Percentiles rank a stretch among this genome's conserved stretches.
These are phyloP conservation scores for Hyaloscypha hepaticicola DNA, from an alignment of 495 filamentous ascomycete species.

Conservation along the genomic window DNA sequence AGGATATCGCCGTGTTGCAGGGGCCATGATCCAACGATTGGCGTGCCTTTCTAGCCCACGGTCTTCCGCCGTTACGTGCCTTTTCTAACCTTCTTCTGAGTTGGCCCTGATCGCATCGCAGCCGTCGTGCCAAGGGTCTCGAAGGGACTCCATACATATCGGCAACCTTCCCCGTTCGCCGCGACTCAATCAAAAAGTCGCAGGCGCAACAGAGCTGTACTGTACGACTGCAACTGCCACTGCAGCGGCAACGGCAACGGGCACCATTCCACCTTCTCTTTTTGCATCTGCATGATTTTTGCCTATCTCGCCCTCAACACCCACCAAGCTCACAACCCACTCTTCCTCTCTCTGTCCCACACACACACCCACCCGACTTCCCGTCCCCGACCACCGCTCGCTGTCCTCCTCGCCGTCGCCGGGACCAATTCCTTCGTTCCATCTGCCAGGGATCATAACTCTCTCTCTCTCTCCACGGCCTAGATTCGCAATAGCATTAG, in stretches of 20 bases:
- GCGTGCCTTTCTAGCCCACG: neutral
- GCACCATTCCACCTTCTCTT: neutral
- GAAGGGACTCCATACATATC: neutral
- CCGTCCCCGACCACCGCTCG: neutral
- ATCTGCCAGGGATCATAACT: conserved; percentile 16
- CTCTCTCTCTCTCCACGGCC: conserved; percentile 4
- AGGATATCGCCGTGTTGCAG: neutral
- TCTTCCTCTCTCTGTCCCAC: neutral
- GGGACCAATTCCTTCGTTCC: conserved; percentile 7
- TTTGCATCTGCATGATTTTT: conserved; percentile 7
- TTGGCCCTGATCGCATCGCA: neutral
- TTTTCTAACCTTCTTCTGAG: neutral
- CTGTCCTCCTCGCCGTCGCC: conserved; percentile 1
- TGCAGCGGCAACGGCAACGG: too few relatives aligned
- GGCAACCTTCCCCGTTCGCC: neutral
- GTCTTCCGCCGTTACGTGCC: too few relatives aligned
- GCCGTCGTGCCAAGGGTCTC: neutral
- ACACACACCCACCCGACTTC: neutral
- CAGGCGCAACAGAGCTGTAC: neutral
- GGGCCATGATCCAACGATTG: neutral
- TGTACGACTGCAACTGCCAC: neutral
- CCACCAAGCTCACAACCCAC: neutral
- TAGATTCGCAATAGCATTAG: conserved; percentile 3
- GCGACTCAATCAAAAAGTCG: neutral
- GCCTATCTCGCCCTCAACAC: neutral